Evolutionary conservation across 2,329 filamentous ascomycete genomes (phyloP).

Genomic region (Huntiella moniliformis): DNA sequence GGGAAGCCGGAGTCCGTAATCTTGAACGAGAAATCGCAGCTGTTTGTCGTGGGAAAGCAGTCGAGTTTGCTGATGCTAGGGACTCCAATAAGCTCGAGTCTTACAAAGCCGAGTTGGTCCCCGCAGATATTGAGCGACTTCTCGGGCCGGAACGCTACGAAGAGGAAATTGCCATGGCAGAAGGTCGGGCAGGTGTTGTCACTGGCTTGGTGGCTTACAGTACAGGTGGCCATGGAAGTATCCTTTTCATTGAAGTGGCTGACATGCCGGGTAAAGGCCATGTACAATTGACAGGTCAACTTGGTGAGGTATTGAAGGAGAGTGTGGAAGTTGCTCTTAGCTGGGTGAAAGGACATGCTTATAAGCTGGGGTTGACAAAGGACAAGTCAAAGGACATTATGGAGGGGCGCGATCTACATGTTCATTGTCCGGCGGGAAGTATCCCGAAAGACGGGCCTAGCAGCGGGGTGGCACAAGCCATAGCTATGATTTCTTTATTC

Average conservation of each 20-base stretch:
- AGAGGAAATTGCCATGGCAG: slow-evolving; percentile 75
- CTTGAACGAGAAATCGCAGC: slow-evolving; percentile 89
- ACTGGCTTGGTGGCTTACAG: slow-evolving; percentile 92
- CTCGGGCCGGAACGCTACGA: slow-evolving; percentile 87
- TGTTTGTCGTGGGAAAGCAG: slow-evolving; percentile 86
- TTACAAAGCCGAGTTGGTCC: slow-evolving; percentile 55
- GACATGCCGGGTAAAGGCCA: slow-evolving; percentile 89
- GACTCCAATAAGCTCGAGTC: slow-evolving; percentile 48
- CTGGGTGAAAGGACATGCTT: slow-evolving; percentile 95
- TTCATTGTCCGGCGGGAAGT: slow-evolving; percentile 86
- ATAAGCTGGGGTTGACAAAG: slow-evolving; percentile 65
- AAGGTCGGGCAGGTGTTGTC: slow-evolving; percentile 70
- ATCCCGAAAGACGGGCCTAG: slow-evolving; percentile 83
- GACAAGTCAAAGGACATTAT: slow-evolving; percentile 81
- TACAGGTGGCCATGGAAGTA: slow-evolving; percentile 80
- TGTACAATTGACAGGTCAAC: slow-evolving; percentile 87
- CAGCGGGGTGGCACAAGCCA: slow-evolving; percentile 83
- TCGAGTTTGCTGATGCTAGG: slow-evolving; percentile 80
- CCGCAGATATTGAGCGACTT: slow-evolving; percentile 74
- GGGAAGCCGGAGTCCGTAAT: slow-evolving; percentile 88
- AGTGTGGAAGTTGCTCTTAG: slow-evolving; percentile 88
- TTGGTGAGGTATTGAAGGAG: slow-evolving; percentile 93
- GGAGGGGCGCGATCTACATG: slow-evolving; percentile 84
- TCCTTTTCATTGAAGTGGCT: slow-evolving; percentile 94
- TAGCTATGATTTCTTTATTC: slow-evolving; percentile 83